Evolutionary conservation across 306 rosid species (phyloP).

Genomic region (Inga leiocalycina): DNA sequence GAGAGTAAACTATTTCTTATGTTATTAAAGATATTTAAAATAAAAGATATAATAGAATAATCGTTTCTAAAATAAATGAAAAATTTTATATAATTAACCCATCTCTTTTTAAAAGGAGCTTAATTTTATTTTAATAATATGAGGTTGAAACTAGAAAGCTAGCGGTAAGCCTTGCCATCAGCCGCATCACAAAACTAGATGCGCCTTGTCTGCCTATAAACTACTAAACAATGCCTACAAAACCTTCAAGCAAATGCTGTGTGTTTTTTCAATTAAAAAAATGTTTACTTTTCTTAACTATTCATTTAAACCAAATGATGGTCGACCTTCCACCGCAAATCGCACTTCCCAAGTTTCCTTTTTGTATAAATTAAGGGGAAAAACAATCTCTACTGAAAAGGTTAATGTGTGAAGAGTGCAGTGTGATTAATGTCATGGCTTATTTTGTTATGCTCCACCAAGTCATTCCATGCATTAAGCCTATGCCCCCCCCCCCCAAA

Average conservation of each 20-base stretch:
- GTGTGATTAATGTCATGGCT: slow-evolving; percentile 29
- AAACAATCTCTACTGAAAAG: background rate
- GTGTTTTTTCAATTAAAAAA: background rate
- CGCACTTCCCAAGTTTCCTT: slow-evolving; percentile 6
- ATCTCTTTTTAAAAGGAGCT: background rate
- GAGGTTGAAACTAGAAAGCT: slow-evolving; percentile 29
- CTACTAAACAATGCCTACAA: slow-evolving; percentile 56
- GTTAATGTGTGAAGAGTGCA: slow-evolving; percentile 28
- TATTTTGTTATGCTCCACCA: background rate
- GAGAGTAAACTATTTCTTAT: background rate
- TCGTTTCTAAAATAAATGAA: background rate
- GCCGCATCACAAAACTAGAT: slow-evolving; percentile 57
- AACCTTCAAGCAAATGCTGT: slow-evolving; percentile 42
- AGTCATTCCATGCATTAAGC: background rate
- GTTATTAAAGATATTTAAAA: background rate
- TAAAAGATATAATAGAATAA: background rate
- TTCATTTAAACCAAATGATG: slow-evolving; percentile 41
- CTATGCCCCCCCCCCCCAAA: background rate
- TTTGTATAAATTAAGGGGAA: background rate
- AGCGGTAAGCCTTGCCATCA: slow-evolving; percentile 26
- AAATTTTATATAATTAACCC: background rate
- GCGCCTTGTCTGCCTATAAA: slow-evolving; percentile 67
- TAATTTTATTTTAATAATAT: background rate
- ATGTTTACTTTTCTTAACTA: background rate
- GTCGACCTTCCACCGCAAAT: slow-evolving; percentile 30